Base-by-base conservation (phyloP, 441 rosid genomes). In the Iberis amara region DNA sequence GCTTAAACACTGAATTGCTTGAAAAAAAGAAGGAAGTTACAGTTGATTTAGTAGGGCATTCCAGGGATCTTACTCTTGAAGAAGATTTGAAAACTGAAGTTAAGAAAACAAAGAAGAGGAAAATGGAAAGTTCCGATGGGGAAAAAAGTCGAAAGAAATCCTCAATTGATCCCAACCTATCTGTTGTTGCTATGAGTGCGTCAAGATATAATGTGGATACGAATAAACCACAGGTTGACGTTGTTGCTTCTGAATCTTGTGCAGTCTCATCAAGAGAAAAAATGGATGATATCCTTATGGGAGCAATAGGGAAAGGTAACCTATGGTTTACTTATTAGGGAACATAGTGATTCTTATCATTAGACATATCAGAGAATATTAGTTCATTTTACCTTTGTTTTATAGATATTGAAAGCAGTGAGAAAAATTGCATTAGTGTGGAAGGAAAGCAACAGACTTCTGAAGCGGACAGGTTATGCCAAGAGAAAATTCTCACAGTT, bases 61-160 rank as follows among this genome's bases (percentile, higher is more conserved):
- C 15, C 4, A 21, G 33, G 40, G n/a, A 21, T 11, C 39, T 13
- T 39, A 32, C 8, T 50, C 43, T 5, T 37, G 56, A 8, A 8
- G 8, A 51, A 23, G 55, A 1, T 21, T 11, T 36, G 7, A 40
- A 36, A 11, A 51, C 45, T 7, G 10, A 5, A 12, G 57, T 52
- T 32, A 52, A 38, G 57, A 24, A 18, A n/a, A 8, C 12, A 8
- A 52, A 38, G 45, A 52, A 52, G 36, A 52, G 57, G 45, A 52
- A 52, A 15, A 8, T 8, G 10, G 27, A 52, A 1, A 3, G 24
- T 26, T 52, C 11, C 3, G 57, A 52, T 52, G 57, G 36, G 6
- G 15, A 37, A 5, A 8, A 0, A 52, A 38, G 45, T 38, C 12
- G 8, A 11, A 51, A 36, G 33, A 37, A 37, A 37, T 39, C 15